Conservation (phyloP, 108 stramenopile genomes). For the Nitzschia putrida region DNA sequence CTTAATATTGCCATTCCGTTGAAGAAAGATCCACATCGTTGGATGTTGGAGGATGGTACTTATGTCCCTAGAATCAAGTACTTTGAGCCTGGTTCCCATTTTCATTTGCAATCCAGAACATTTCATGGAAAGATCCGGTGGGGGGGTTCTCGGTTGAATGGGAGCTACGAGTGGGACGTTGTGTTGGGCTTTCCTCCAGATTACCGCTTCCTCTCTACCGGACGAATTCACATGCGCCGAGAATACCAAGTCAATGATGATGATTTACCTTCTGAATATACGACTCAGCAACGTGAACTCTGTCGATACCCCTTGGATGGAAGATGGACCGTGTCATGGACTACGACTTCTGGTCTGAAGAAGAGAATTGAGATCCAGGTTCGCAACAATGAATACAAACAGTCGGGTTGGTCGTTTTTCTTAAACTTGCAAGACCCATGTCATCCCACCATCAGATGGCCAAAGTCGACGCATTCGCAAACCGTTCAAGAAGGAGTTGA, state of each 20-base stretch:
- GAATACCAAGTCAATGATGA: slow-evolving; percentile 1
- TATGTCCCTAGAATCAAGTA: slow-evolving; percentile 14
- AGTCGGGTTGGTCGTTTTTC: slow-evolving; percentile 33
- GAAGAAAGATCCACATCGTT: slow-evolving; percentile 19
- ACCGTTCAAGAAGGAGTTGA: slow-evolving; percentile 29
- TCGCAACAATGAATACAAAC: slow-evolving; percentile 24
- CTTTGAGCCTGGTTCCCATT: slow-evolving; percentile 48
- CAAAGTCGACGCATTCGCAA: slow-evolving; percentile 26
- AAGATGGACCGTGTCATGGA: slow-evolving; percentile 48
- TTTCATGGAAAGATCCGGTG: slow-evolving; percentile 51
- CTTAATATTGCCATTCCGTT: slow-evolving; percentile 21
- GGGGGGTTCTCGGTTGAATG: slow-evolving; percentile 26
- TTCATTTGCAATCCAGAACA: slow-evolving; percentile 50
- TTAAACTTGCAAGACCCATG: slow-evolving; percentile 28
- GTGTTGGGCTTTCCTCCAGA: slow-evolving; percentile 55
- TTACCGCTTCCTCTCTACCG: slow-evolving; percentile 50
- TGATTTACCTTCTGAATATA: slow-evolving; percentile 4
- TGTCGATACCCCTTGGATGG: slow-evolving; percentile 54
- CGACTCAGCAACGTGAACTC: slow-evolving; percentile 19
- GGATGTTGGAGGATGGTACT: slow-evolving; percentile 22
- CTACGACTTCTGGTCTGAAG: neutral
- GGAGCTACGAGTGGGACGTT: slow-evolving; percentile 40
- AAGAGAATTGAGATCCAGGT: slow-evolving; percentile 22
- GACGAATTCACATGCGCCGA: slow-evolving; percentile 41
- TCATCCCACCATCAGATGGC: slow-evolving; percentile 24